phyloP scores from a whole-genome alignment of 495 filamentous ascomycete genomes.

The Aspergillus sparsus region DNA sequence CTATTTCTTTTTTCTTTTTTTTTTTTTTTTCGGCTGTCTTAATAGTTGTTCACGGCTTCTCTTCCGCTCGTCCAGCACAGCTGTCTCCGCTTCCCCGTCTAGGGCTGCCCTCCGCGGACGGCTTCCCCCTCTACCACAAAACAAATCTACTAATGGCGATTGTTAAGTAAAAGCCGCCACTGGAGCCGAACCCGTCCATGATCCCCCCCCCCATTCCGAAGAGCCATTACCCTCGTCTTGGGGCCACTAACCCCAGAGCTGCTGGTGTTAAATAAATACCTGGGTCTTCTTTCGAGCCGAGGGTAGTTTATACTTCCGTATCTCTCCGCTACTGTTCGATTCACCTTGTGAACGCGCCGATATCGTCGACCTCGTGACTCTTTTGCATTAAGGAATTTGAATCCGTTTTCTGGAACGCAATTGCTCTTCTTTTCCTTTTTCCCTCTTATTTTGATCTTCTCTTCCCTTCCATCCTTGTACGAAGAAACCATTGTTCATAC shows the following conservation, averaged over 20 bases:
- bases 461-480: conserved; percentile 4
- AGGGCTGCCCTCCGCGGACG: conserved; percentile 32
- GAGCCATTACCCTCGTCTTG: conserved; percentile 11
- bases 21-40: conserved; percentile 10
- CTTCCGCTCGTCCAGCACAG: conserved; percentile 49
- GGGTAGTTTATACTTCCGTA: conserved; percentile 35
- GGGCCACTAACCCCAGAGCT: conserved; percentile 10
- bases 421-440: conserved; percentile 10
- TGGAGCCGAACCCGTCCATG: conserved; percentile 28
- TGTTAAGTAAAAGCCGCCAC: conserved; percentile 33
- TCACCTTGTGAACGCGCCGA: conserved; percentile 27
- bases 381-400: conserved; percentile 17
- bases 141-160: conserved; percentile 2
- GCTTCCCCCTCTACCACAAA: conserved; percentile 2
- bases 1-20: neutral
- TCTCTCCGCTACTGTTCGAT: conserved; percentile 24
- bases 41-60: conserved; percentile 14
- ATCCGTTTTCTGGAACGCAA: conserved; percentile 2
- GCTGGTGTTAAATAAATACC: conserved; percentile 16
- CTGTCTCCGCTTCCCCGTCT: conserved; percentile 47
- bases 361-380: conserved; percentile 24
- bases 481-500: conserved; percentile 1
- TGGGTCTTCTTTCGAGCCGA: conserved; percentile 20
- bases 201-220: conserved; percentile 28
- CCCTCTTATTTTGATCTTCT: conserved; percentile 5